Evolutionary conservation across 228 moss, liverwort and hornwort species (phyloP).

Genomic region (Sphagnum fallax): DNA sequence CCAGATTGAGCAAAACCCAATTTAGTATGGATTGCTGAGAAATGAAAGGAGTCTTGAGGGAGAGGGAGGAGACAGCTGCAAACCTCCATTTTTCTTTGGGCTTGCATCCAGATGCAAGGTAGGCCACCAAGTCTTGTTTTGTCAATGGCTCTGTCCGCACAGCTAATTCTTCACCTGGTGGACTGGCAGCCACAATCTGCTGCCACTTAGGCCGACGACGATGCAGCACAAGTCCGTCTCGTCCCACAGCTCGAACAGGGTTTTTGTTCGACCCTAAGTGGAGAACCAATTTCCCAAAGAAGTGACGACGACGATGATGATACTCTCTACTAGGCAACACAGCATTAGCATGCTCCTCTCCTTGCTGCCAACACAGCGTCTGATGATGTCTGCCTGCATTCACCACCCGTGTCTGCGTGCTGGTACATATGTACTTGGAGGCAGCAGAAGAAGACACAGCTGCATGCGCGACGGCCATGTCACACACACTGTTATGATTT

Average conservation of each 20-base stretch:
- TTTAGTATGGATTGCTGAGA: too few species aligned
- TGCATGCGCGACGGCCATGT: constrained; percentile 5
- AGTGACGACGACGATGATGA: not conserved
- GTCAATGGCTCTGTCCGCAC: constrained; percentile 50
- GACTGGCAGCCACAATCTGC: constrained; percentile 67
- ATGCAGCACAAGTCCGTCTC: constrained; percentile 2
- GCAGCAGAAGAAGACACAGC: constrained; percentile 1
- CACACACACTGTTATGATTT: not conserved
- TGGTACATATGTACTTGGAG: not conserved
- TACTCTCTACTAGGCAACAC: not conserved
- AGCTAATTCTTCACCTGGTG: constrained; percentile 55
- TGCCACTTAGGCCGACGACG: not conserved
- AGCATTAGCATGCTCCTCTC: too few species aligned
- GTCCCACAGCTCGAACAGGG: not conserved
- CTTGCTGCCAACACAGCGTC: not conserved
- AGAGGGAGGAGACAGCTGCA: not conserved
- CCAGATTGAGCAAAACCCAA: too few species aligned
- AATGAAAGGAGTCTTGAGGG: too few species aligned
- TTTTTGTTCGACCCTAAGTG: not conserved
- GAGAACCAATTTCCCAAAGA: not conserved
- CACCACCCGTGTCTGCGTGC: not conserved
- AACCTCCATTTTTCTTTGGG: constrained; percentile 93
- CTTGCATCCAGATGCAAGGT: constrained; percentile 88
- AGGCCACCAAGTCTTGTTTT: constrained; percentile 65
- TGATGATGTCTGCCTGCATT: not conserved